Base-by-base conservation (phyloP, 1,284 basidiomycete species). In the Ceratobasidium papillatum region DNA sequence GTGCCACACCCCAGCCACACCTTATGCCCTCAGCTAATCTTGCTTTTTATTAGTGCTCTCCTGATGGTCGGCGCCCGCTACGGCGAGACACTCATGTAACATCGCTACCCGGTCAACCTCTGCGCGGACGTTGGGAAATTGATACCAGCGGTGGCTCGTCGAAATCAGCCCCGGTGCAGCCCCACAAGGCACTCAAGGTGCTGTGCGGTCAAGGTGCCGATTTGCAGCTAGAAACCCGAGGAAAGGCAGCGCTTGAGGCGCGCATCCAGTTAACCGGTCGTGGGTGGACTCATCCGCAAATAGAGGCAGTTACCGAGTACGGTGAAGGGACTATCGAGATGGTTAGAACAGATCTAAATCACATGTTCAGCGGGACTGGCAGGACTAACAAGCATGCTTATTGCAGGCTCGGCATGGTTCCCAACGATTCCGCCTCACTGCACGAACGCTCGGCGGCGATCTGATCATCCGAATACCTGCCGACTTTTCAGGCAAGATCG, bases 211-310 rank as follows among this genome's bases (percentile, higher is more conserved):
- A 72, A 38, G 56, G 56, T 1, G 19, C 68, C 38, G 68, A 72
- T 41, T 32, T 72, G 32, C 68, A 61, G 30, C 47, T 72, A 25
- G 68, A 61, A 36, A 32, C 38, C 27, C 54, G 51, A 19, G 68
- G 43, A 8, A 72, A 72, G 32, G 68, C 68, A 14, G 38, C 56
- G 8, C 45, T 72, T 25, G 68, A 72, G 32, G 68, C 68, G 14
- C 54, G 68, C 45, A 72, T 72, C 56, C 68, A 72, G 43, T 51
- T 72, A 25, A 72, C 68, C 43, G 68, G 68, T 43, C 68, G 68
- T 19, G 68, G 68, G 52, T 72, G 68, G 68, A 43, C 56, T 7
- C 45, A 51, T 25, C 56, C 68, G 12, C 43, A 61, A 59, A 72
- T 72, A 56, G 68, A 72, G 56, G 56, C 30, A n/a, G 56, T 61